Base-by-base conservation (phyloP, 257 asterid species). In the Fraxinus anomala region DNA sequence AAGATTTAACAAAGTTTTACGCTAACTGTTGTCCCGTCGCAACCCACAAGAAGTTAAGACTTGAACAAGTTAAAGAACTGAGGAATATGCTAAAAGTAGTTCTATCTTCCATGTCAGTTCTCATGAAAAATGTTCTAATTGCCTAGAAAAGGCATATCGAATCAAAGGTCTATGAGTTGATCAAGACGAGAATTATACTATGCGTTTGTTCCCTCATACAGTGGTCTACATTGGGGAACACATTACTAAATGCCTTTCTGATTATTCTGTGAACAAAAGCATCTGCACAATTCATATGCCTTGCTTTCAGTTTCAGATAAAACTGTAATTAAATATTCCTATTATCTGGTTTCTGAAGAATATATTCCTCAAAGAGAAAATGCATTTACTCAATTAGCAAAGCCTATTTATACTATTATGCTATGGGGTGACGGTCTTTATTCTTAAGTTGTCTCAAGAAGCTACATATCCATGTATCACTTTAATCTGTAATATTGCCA, bases 341-440 rank as follows among this genome's bases (percentile, higher is more conserved):
- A 51, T 73, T 72, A 63, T 70, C 51, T 37, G 72, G 68, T 79
- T 76, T 61, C 49, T 44, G 82, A 80, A 80, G 83, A 79, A 82
- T 81, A 82, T 80, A 85, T 84, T 84, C 88, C 72, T 68, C 19
- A 21, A 23, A 17, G 23, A 49, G 39, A 13, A 69, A 79, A 19
- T 70, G 72, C 16, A 3, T 44, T 73, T 40, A 2, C 16, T 30
- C 49, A 31, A 30, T 51, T 51, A 40, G 30, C 34, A 31, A 36
- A 19, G 21, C 63, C 24, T 5, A 19, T 17, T 16, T 0, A 51
- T 51, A 19, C 63, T 51, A 51, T 51, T 36, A 37, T 19, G 30
- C n/a, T 24, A 28, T 73, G 51, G 51, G 51, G 19, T 33, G 36
- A 33, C 36, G 36, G 36, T 33, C 36, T 33, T 33, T 33, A 33